Evolutionary conservation across 495 filamentous ascomycete species (phyloP), one percentile per base, ranked within the genome.

Genomic region (Cercophora scortea): DNA sequence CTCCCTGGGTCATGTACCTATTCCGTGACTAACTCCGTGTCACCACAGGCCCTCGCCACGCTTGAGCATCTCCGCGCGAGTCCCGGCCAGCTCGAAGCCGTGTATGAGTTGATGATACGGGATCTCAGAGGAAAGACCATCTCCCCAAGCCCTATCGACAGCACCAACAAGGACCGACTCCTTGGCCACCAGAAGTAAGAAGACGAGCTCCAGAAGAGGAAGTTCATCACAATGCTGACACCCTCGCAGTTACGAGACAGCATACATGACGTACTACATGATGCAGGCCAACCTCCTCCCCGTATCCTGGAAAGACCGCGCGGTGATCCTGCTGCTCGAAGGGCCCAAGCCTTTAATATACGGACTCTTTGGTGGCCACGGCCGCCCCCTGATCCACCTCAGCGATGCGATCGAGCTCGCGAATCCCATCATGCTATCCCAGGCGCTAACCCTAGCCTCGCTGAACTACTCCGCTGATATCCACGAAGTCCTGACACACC

Each of bases 181-280:
- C 39, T 67, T 6, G 62, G 64, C 13, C 62, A 65, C 44, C 32
- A n/a, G 11, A 45, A 58, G 64, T 63, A 50, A 25, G 25, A 2
- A 25, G 25, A 25, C 25, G 2, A 25, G 25, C 5, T 5, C 25
- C 25, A 2, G 5, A 5, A 2, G 25, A 25, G 25, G 2, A 25
- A 2, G 25, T 25, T 25, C 25, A 25, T 25, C 25, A 25, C 25
- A 5, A 25, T 25, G 25, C 25, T 25, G 25, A 25, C 25, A 25
- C 25, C 5, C 25, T 25, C 25, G 25, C 25, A 25, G 25, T 25
- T 25, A 25, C 25, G 25, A 25, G 25, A 25, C 58, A 32, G 60
- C 65, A 0, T 68, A 61, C 39, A 63, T 65, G 62, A 58, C 61
- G 8, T 68, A 61, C 52, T 65, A 65, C 52, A 63, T 60, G 53